Base-by-base conservation (phyloP, 257 asterid species). In the Salvia splendens region DNA sequence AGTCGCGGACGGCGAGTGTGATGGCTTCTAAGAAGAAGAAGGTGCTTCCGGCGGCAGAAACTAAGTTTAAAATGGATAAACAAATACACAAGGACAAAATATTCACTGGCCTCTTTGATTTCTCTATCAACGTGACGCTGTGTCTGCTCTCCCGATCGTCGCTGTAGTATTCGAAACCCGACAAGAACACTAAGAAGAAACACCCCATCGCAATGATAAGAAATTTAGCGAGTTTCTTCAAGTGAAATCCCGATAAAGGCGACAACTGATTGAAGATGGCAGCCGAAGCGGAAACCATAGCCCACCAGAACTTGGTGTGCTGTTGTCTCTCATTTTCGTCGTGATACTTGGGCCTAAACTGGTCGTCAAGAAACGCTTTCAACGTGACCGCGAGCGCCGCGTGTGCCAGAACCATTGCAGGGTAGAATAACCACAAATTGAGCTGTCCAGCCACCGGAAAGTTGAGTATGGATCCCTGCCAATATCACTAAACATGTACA, bases 291-390 rank as follows among this genome's bases (percentile, higher is more conserved):
- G 73, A 20, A 12, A 50, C 41, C 1, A 1, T 15, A 17, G 0
- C 1, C 72, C 67, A 55, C 68, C 77, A 73, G 64, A 65, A 57
- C 0, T 12, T 57, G 68, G 43, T 8, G 5, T 47, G 52, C 30
- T 5, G 2, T 33, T 3, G 41, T 2, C 40, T 12, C 6, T 16
- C 1, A 1, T 6, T 7, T 9, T 6, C 8, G 7, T 7, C 10
- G 36, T 3, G 36, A 38, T 38, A 1, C 10, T 2, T 38, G 10
- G 43, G 43, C 43, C 43, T 38, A 6, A 38, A 5, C 55, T 75
- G 80, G 64, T 75, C 80, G 5, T 28, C 76, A n/a, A 75, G 72
- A 57, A 75, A 75, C 11, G 68, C 45, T 12, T 33, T 7, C 28
- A 69, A 12, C 0, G 69, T 47, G 1, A 57, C 16, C 0, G 4